Conservation (phyloP, 768 basidiomycete species). For the Cyathus striatus region DNA sequence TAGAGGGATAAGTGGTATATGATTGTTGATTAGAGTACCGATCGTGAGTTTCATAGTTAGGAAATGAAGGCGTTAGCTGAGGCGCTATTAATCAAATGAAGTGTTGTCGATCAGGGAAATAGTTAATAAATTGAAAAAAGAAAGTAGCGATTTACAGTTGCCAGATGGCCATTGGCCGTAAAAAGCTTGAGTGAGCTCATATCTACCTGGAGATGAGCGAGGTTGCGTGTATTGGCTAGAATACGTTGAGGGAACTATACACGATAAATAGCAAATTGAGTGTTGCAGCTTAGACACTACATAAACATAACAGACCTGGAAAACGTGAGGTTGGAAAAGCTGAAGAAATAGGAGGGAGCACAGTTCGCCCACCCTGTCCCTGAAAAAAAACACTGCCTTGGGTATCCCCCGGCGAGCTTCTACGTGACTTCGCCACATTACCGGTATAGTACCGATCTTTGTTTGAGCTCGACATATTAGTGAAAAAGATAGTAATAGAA, state of each 20-base stretch:
- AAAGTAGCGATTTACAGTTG: constrained; percentile 27
- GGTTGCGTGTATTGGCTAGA: constrained; percentile 58
- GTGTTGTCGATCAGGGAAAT: constrained; percentile 29
- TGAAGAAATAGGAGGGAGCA: constrained; percentile 81
- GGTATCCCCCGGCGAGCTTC: constrained; percentile 64
- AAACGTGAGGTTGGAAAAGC: constrained; percentile 85
- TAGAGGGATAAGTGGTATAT: constrained; percentile 43
- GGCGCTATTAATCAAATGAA: constrained; percentile 33
- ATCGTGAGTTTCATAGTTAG: constrained; percentile 55
- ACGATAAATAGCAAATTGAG: constrained; percentile 52
- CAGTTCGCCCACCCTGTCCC: constrained; percentile 87
- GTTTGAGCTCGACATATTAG: constrained; percentile 65
- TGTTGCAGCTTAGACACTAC: constrained; percentile 44
- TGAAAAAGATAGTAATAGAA: constrained; percentile 56
- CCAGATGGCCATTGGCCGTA: constrained; percentile 41
- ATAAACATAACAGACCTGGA: constrained; percentile 79
- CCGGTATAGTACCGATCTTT: constrained; percentile 69
- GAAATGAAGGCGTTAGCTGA: constrained; percentile 39
- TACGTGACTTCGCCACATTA: constrained; percentile 59
- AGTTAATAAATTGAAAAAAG: constrained; percentile 12
- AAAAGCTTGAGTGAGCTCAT: constrained; percentile 48
- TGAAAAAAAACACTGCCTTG: constrained; percentile 65
- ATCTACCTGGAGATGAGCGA: constrained; percentile 57
- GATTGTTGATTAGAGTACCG: constrained; percentile 44
- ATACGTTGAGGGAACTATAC: constrained; percentile 57